Evolutionary conservation across 202 grass and related monocot species (phyloP), one percentile per base, ranked within the genome.

Genomic region (Schoenoplectus triqueter): DNA sequence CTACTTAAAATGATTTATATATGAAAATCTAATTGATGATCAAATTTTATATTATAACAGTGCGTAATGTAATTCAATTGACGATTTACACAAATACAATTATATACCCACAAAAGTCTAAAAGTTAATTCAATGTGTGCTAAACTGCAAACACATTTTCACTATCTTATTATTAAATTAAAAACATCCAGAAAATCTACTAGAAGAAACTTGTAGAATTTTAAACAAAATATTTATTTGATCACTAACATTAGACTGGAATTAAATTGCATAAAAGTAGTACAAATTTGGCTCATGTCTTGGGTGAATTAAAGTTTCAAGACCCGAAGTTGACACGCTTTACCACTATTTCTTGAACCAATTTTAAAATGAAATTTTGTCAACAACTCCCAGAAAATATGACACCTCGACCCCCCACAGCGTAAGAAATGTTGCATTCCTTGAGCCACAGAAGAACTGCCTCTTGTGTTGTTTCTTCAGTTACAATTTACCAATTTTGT

Each of bases 401-500:
- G 10, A 7, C 67, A 70, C 67, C 15, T 49, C 6, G 47, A 49
- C 47, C 3, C 2, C 47, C 48, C 0, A 8, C 4, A 22, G 3
- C 72, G 55, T 55, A 17, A n/a, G 9, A 18, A 78, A 9, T 44
- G 13, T 9, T 78, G 6, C 54, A 60, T 60, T 5, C 6, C 14
- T 44, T 7, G 21, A 10, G 54, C 52, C 74, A 78, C 54, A 78
- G 74, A 78, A 78, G 54, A 78, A 60, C 54, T 0, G 5, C 11
- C 11, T 78, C 51, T n/a, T 59, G 7, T 78, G 45, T 73, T 73
- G 20, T 5, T 50, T 42, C 60, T 59, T 44, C 22, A 60, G 52
- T 78, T 78, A 59, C 42, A 70, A 70, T 31, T 31, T 31, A 31
- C 51, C 41, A 78, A 17, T 78, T 78, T 78, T 22, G 59, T 78